Base-by-base conservation (phyloP, 192 early-diverging fungal genomes). In the Coemansia sp. region DNA sequence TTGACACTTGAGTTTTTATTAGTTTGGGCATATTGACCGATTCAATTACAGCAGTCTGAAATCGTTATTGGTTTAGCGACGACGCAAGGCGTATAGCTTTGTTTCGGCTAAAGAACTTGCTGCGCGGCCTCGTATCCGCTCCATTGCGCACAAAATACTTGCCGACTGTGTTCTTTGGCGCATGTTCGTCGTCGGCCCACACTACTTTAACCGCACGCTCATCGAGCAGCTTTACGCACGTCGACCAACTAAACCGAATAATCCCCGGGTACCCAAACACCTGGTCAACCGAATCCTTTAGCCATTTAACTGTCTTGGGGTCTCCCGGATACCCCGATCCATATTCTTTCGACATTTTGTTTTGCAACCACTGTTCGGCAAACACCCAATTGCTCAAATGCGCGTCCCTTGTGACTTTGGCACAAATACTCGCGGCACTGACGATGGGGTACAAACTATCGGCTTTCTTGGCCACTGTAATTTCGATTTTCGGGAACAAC, bases 191-290 rank as follows among this genome's bases (percentile, higher is more conserved):
- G 43, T 67, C 77, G 3, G 71, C 32, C 77, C 77, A 80, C 0
- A 54, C 57, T 3, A 74, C 68, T 9, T 26, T 47, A 10, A 35
- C 72, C 0, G 64, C 71, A 9, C 53, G 27, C 19, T 88, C 86
- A 13, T 90, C 85, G 32, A 96, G 70, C 38, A 89, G 61, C 19
- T 88, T 93, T 2, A 73, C 86, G 61, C 87, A 87, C 16, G 97
- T 99, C 1, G 88, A 83, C 96, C 97, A 99, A 59, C 93, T 93
- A 79, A 99, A 99, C 13, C 97, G 87, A 11, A 96, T 88, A 24
- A 98, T 74, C 10, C 84, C 85, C 0, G 97, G 97, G 72, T 85
- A 99, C 0, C 95, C 97, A 85, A 99, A 99, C 3, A 99, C 85
- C 0, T 74, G 82, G 59, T 96, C 93, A 29, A 92, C 68, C 59